Evolutionary conservation across 176 grass and related monocot genomes (phyloP).

Genomic region (Luzula sylvatica): DNA sequence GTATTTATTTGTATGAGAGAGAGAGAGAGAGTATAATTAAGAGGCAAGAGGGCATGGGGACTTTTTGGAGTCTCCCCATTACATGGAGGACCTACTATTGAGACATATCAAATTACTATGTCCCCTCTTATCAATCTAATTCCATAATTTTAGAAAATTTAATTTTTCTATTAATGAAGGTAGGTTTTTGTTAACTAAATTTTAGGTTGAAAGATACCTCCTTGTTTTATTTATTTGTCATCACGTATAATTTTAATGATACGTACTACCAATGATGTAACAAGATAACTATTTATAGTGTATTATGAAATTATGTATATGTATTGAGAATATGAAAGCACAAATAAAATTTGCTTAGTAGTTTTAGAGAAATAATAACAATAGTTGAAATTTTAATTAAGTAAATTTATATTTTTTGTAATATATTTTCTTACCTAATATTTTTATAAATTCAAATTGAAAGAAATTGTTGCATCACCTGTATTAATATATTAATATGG

Average conservation of each 20-base stretch:
- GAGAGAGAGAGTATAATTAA: slow-evolving; percentile 2
- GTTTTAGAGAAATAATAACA: too few species aligned
- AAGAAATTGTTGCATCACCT: too few species aligned
- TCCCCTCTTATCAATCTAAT: background rate
- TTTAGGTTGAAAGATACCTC: slow-evolving; percentile 5
- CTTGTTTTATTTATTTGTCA: slow-evolving; percentile 10
- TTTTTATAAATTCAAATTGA: too few species aligned
- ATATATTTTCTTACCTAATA: too few species aligned
- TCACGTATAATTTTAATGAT: background rate
- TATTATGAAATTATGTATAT: too few species aligned
- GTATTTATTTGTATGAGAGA: background rate
- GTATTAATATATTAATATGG: too few species aligned
- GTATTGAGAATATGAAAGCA: too few species aligned
- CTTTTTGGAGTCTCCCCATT: slow-evolving; percentile 23
- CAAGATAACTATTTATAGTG: too few species aligned
- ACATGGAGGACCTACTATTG: background rate
- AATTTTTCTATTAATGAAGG: slow-evolving; percentile 2
- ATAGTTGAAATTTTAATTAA: too few species aligned
- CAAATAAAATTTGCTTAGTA: too few species aligned
- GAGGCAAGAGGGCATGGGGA: slow-evolving; percentile 13
- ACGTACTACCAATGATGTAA: too few species aligned
- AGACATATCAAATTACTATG: slow-evolving; percentile 24
- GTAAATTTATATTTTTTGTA: too few species aligned
- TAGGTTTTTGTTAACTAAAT: slow-evolving; percentile 6
- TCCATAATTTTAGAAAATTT: slow-evolving; percentile 1